phyloP scores from a whole-genome alignment of 1,284 basidiomycete species.

The Malassezia dermatis region DNA sequence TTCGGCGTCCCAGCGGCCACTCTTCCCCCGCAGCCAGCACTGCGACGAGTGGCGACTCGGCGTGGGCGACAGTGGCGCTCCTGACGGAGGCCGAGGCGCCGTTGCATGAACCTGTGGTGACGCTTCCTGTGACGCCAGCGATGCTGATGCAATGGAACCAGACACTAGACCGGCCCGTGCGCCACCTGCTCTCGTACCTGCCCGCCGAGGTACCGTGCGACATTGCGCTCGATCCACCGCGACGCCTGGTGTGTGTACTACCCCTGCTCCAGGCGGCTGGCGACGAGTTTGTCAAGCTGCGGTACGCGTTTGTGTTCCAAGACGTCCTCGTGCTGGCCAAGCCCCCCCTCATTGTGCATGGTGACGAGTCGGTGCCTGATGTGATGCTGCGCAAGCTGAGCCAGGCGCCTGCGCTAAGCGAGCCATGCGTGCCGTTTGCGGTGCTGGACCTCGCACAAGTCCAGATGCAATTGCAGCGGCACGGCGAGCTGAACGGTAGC shows the following conservation, averaged over 20 bases:
- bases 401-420: slow-evolving; percentile 30
- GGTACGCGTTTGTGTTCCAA: slow-evolving; percentile 86
- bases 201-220: slow-evolving; percentile 8
- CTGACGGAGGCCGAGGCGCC: neutral
- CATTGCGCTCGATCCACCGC: slow-evolving; percentile 61
- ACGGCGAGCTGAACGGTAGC: neutral
- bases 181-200: slow-evolving; percentile 1
- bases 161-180: slow-evolving; percentile 20
- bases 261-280: slow-evolving; percentile 89
- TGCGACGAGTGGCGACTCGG: neutral
- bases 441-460: slow-evolving; percentile 22
- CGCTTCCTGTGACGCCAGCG: slow-evolving; percentile 22
- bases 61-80: neutral
- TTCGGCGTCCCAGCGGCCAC: neutral
- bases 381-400: slow-evolving; percentile 42
- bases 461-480: slow-evolving; percentile 18
- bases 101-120: neutral
- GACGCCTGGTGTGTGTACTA: slow-evolving; percentile 70
- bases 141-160: slow-evolving; percentile 34
- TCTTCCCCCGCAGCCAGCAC: neutral
- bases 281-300: slow-evolving; percentile 84
- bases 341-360: slow-evolving; percentile 50
- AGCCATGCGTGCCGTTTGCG: neutral
- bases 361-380: neutral
- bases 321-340: slow-evolving; percentile 76